Conservation (phyloP, 2,329 filamentous ascomycete species). For the Penicillium sp. region DNA sequence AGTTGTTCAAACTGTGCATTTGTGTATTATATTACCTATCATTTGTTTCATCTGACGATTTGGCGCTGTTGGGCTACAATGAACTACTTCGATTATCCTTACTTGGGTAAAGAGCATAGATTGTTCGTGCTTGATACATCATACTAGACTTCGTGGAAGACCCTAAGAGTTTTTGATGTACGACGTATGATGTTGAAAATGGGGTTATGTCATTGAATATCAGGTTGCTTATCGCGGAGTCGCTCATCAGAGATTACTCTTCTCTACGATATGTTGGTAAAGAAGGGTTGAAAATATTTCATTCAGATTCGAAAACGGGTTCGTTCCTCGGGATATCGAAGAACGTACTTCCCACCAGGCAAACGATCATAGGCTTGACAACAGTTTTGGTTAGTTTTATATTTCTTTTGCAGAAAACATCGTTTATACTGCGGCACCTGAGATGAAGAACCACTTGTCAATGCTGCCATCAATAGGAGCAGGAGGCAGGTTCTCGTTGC, state of each 20-base stretch:
- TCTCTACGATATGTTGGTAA: not conserved
- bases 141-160: not conserved
- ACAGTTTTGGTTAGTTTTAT: slow-evolving; percentile 22
- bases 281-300: not conserved
- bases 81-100: not conserved
- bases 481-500: slow-evolving; percentile 74
- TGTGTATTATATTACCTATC: slow-evolving; percentile 17
- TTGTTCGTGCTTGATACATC: not conserved
- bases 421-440: slow-evolving; percentile 78
- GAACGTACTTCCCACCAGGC: not conserved
- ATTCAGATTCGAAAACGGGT: slow-evolving; percentile 3
- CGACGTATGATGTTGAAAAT: not conserved
- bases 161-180: not conserved
- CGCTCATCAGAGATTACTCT: not conserved
- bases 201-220: not conserved
- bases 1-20: slow-evolving; percentile 12
- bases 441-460: slow-evolving; percentile 99
- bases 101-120: not conserved
- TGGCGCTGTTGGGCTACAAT: slow-evolving; percentile 6
- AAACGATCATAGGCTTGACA: slow-evolving; percentile 6
- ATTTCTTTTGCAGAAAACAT: slow-evolving; percentile 20
- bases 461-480: slow-evolving; percentile 93
- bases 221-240: not conserved
- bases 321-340: not conserved
- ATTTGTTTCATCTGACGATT: slow-evolving; percentile 8